Evolutionary conservation across 768 basidiomycete genomes (phyloP), one percentile per base, ranked within the genome.

Genomic region (Tulasnella sp.): DNA sequence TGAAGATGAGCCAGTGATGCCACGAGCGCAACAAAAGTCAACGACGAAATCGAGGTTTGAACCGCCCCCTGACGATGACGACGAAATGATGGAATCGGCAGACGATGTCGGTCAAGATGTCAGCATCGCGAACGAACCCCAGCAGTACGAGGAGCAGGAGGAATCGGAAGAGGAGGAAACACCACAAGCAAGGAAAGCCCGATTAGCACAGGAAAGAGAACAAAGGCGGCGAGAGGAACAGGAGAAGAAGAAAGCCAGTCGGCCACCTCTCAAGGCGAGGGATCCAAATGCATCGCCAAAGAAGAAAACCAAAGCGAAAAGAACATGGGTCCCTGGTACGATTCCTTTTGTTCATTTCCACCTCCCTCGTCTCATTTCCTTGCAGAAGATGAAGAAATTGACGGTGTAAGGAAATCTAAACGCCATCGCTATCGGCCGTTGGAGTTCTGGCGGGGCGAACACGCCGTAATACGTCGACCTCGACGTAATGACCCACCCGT

Each of bases 401-500:
- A 54, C 1, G 52, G 43, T 40, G 42, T n/a, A n/a, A 41, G 59
- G 12, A 19, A 59, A 23, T 37, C 59, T 23, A 60, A 51, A 12
- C 59, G 59, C 14, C 34, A 35, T 8, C 41, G 48, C 15, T 50
- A 1, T 34, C 32, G n/a, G 25, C 59, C 59, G 6, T 42, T 60
- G 4, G 12, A 60, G 19, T 60, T 39, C 27, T 60, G 59, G 59
- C 58, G 59, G 17, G 59, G 59, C 11, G 59, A 60, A 19, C 27
- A 45, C 12, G 35, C 51, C 32, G 43, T 60, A 36, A 25, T 60
- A 17, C 59, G 59, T 6, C 45, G 46, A 25, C 40, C 59, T 15
- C 31, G 51, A 23, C 27, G 14, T 5, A 59, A 37, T 8, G 60
- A 61, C 27, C 42, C 59, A 15, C 45, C 35, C 14, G 60, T 59